Conservation (phyloP, 148 eudicot species). For the Rhododendron simsii region DNA sequence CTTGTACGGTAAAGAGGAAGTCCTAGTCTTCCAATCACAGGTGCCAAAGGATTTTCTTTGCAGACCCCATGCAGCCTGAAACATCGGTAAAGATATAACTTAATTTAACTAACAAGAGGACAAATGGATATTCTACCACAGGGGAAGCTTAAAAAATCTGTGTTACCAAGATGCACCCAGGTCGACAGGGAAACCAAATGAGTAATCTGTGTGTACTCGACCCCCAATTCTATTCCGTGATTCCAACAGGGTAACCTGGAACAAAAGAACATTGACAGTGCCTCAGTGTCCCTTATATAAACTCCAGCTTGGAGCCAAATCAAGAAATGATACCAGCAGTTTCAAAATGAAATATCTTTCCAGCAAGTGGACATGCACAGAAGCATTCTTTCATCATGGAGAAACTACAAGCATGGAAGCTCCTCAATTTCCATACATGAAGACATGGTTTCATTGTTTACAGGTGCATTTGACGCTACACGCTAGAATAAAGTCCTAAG, state of each 20-base stretch:
- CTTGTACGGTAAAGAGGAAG: slow-evolving; percentile 95
- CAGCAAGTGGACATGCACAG: not conserved
- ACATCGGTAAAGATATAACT: slow-evolving; percentile 12
- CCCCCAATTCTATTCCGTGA: slow-evolving; percentile 97
- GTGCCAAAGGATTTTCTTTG: slow-evolving; percentile 93
- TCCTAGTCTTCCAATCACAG: slow-evolving; percentile 90
- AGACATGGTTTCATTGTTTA: not conserved
- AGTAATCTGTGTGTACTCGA: slow-evolving; percentile 86
- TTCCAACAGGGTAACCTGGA: slow-evolving; percentile 78
- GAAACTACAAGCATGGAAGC: not conserved
- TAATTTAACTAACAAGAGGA: not conserved
- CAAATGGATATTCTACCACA: not conserved
- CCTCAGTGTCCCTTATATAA: not conserved
- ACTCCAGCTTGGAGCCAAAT: not conserved
- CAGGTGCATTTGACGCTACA: not conserved
- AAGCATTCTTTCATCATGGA: not conserved
- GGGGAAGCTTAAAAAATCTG: not conserved
- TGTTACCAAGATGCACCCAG: slow-evolving; percentile 96
- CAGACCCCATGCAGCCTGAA: slow-evolving; percentile 97
- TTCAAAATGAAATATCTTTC: not conserved
- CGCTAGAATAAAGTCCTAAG: not conserved
- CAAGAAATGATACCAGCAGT: not conserved
- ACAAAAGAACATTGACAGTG: not conserved
- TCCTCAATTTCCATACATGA: not conserved
- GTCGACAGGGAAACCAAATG: slow-evolving; percentile 96